Evolutionary conservation across 768 basidiomycete genomes (phyloP).

Genomic region (Fibroporia radiculosa): DNA sequence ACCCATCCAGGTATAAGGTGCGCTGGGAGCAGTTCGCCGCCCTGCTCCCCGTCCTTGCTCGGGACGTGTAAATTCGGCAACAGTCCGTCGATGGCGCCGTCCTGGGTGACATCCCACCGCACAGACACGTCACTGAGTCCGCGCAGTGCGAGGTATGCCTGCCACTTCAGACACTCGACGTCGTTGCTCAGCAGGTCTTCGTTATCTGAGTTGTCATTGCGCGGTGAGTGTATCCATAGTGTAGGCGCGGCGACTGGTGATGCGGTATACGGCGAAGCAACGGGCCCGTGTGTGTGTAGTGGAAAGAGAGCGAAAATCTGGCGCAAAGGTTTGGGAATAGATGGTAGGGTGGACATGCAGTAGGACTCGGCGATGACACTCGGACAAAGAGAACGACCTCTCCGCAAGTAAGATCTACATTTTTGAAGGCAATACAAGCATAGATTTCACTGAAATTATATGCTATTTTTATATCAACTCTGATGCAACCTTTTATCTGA

Average conservation of each 20-base stretch:
- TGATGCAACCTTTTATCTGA: too few relatives aligned
- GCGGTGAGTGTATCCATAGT: constrained; percentile 61
- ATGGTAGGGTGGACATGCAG: too few relatives aligned
- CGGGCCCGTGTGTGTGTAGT: constrained; percentile 39
- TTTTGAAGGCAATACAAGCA: too few relatives aligned
- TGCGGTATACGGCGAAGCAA: constrained; percentile 26
- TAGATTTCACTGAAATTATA: too few relatives aligned
- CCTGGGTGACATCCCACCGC: constrained; percentile 60
- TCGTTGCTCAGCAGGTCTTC: constrained; percentile 54
- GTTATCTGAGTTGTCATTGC: constrained; percentile 13
- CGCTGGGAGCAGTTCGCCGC: constrained; percentile 49
- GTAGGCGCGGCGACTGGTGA: constrained; percentile 30
- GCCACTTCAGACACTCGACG: constrained; percentile 88
- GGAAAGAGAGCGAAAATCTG: constrained; percentile 55
- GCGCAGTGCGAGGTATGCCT: constrained; percentile 71
- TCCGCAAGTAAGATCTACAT: too few relatives aligned
- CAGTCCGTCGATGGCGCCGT: constrained; percentile 60
- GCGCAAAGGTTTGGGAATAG: constrained; percentile 33
- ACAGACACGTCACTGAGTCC: constrained; percentile 43
- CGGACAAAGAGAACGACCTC: too few relatives aligned
- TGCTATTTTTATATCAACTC: too few relatives aligned
- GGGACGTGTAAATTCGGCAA: constrained; percentile 70
- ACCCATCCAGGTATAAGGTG: constrained; percentile 71
- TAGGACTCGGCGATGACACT: too few relatives aligned
- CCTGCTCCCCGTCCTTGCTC: constrained; percentile 20